Evolutionary conservation across 2,329 filamentous ascomycete genomes (phyloP).

Genomic region (Triangularia verruculosa): DNA sequence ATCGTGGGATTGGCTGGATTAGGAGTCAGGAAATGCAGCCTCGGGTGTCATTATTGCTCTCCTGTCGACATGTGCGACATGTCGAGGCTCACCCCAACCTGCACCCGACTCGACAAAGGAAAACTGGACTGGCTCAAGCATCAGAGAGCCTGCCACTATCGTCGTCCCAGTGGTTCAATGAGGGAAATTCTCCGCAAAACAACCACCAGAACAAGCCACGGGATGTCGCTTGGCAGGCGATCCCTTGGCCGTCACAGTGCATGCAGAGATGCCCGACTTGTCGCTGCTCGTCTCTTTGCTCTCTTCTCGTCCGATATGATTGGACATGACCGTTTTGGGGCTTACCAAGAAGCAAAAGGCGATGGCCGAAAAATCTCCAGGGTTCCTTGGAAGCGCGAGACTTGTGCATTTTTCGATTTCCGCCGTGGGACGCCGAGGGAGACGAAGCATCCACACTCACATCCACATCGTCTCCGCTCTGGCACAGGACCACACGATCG

Average conservation of each 20-base stretch:
- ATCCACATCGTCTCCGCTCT: neutral
- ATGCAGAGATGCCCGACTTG: slow-evolving; percentile 1
- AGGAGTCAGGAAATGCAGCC: slow-evolving; percentile 4
- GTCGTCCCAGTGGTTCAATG: neutral
- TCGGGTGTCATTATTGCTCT: neutral
- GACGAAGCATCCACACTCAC: neutral
- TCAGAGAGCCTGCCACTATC: neutral
- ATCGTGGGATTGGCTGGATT: slow-evolving; percentile 4
- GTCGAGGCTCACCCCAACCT: neutral
- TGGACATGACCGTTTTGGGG: slow-evolving; percentile 9
- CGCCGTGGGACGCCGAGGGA: neutral
- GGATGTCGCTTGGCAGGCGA: neutral
- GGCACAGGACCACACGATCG: neutral
- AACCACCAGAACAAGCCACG: neutral
- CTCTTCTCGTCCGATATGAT: neutral
- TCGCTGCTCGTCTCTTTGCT: neutral
- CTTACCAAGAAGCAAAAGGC: neutral
- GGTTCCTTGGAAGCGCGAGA: neutral
- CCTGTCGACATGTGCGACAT: neutral
- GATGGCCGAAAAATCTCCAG: neutral
- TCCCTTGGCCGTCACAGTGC: slow-evolving; percentile 2
- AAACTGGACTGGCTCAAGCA: neutral
- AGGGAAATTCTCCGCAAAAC: neutral
- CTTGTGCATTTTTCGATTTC: neutral
- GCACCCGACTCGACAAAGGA: neutral